These are phyloP conservation scores for Podosphaera fusca DNA, from an alignment of 2,329 filamentous ascomycete genomes.

Conservation along the genomic window DNA sequence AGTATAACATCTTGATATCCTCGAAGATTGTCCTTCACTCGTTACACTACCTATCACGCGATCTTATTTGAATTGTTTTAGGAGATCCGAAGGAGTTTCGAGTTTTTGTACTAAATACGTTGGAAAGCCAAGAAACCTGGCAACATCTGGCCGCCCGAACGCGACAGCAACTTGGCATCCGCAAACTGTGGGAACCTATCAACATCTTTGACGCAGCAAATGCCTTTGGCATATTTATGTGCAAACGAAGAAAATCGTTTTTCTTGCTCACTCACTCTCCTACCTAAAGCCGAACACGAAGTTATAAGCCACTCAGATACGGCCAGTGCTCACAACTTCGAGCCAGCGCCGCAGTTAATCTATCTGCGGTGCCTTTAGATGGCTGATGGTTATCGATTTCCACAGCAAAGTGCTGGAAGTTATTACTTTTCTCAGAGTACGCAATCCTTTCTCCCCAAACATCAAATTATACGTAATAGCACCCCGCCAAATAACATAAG, in stretches of 20 bases:
- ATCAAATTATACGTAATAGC: constrained; percentile 20
- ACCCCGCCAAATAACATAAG: constrained; percentile 23
- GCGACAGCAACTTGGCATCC: background rate
- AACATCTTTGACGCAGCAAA: constrained; percentile 12
- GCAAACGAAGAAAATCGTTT: constrained; percentile 16
- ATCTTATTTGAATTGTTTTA: background rate
- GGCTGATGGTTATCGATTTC: constrained; percentile 46
- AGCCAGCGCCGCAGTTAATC: constrained; percentile 10
- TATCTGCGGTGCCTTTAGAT: constrained; percentile 26
- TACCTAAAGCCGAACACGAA: constrained; percentile 7
- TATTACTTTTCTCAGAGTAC: constrained; percentile 29
- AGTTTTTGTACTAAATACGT: background rate
- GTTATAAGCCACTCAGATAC: constrained; percentile 1
- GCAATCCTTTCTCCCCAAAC: constrained; percentile 20
- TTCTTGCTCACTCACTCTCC: constrained; percentile 12
- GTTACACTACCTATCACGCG: background rate
- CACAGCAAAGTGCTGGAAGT: constrained; percentile 33
- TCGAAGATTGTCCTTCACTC: background rate
- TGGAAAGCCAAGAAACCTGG: background rate
- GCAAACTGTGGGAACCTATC: background rate
- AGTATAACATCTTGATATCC: background rate
- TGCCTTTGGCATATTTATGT: constrained; percentile 14
- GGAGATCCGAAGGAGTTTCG: background rate
- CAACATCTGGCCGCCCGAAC: background rate
- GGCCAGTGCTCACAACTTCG: constrained; percentile 9